Percentiles rank a stretch among this genome's conserved stretches.
Evolutionary conservation across 495 filamentous ascomycete species (phyloP).

Genomic region (Haplographium delicatum): DNA sequence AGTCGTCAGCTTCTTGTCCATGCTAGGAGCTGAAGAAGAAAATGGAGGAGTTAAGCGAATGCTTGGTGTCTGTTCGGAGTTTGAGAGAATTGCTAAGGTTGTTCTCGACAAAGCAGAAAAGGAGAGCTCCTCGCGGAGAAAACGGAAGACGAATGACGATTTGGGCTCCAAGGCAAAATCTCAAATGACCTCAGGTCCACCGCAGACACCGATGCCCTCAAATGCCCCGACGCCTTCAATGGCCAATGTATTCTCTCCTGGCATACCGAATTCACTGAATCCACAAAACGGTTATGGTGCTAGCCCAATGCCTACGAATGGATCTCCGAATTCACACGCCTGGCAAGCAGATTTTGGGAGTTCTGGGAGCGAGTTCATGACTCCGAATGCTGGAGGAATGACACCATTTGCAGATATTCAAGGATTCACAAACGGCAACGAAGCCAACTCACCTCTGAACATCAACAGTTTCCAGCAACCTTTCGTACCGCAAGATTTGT

Average conservation of each 20-base stretch:
- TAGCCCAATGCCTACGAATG: constrained; percentile 6
- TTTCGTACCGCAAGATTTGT: constrained; percentile 93
- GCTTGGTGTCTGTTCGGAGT: constrained; percentile 88
- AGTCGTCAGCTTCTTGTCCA: constrained; percentile 81
- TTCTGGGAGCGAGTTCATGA: constrained; percentile 20
- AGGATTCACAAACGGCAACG: constrained; percentile 31
- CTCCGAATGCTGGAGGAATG: constrained; percentile 31
- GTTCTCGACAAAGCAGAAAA: constrained; percentile 89
- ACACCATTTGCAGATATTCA: constrained; percentile 44
- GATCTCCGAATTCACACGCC: constrained; percentile 5
- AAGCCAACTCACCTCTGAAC: constrained; percentile 22
- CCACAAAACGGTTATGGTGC: constrained; percentile 17
- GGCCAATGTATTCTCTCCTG: constrained; percentile 19
- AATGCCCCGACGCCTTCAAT: constrained; percentile 10
- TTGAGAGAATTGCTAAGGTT: constrained; percentile 87
- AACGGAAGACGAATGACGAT: constrained; percentile 64
- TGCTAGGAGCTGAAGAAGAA: constrained; percentile 67
- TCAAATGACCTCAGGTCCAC: background rate
- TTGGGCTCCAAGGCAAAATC: constrained; percentile 1
- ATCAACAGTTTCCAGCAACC: constrained; percentile 71
- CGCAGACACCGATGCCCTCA: constrained; percentile 10
- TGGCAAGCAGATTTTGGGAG: constrained; percentile 18
- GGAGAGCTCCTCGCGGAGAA: constrained; percentile 68
- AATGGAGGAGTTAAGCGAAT: constrained; percentile 87
- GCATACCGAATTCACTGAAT: constrained; percentile 15